Conservation (phyloP, 2,329 filamentous ascomycete species). For the Tolypocladium ovalisporum region DNA sequence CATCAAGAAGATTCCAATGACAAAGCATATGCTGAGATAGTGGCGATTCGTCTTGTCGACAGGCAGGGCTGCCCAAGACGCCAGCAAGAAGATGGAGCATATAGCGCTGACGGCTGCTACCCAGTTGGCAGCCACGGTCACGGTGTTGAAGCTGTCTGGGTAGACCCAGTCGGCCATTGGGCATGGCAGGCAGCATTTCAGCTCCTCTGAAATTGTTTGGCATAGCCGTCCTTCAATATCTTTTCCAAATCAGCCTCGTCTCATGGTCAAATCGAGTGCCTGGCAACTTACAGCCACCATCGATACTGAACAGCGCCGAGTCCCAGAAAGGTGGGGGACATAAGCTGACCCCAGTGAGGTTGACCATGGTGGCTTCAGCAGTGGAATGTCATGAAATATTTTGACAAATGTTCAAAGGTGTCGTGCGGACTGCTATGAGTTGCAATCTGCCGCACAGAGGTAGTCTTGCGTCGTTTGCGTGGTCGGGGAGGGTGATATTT, state of each 20-base stretch:
- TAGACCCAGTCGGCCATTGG: constrained; percentile 72
- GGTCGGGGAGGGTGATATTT: neutral
- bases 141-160: constrained; percentile 43
- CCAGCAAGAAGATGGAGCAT: constrained; percentile 62
- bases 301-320: constrained; percentile 43
- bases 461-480: neutral
- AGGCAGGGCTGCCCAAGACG: constrained; percentile 72
- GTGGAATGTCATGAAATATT: neutral
- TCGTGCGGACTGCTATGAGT: neutral
- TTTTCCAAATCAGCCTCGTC: constrained; percentile 3
- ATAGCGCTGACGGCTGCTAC: constrained; percentile 65
- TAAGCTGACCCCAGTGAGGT: constrained; percentile 27
- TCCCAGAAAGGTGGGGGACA: constrained; percentile 65
- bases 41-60: constrained; percentile 85
- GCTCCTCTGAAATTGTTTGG: constrained; percentile 32
- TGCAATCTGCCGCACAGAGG: neutral
- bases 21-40: constrained; percentile 83
- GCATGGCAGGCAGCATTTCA: constrained; percentile 80
- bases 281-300: constrained; percentile 51
- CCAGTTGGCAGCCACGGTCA: constrained; percentile 66
- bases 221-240: constrained; percentile 47
- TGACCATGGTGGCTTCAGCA: constrained; percentile 17
- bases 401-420: neutral
- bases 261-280: neutral
- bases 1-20: constrained; percentile 65